Base-by-base conservation (phyloP, 2,329 filamentous ascomycete genomes). In the Aspergillus japonicus region DNA sequence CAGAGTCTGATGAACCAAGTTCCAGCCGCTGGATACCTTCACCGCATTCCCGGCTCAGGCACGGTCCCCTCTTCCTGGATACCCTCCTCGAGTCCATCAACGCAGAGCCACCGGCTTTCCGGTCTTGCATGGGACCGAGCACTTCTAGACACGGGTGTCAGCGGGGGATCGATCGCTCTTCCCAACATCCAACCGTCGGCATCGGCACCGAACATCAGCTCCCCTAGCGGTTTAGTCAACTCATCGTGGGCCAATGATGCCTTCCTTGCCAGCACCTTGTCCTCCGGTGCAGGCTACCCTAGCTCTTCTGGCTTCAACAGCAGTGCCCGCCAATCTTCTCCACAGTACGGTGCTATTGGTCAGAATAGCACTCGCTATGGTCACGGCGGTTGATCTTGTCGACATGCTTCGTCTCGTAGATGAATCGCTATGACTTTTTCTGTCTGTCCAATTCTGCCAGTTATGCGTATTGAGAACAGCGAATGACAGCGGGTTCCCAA, bases 341-440 rank as follows among this genome's bases (percentile, higher is more conserved):
- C 69, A 19, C 73, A 71, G 50, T 76, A 75, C 57, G 76, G 76
- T 33, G 72, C 73, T 49, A 78, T 82, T 58, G 76, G 76, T 5
- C 77, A 79, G 58, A 82, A 78, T 33, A 19, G 12, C 14, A 80
- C 81, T 23, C 79, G 78, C 24, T 80, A 77, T 63, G 78, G 79
- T 29, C 81, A 83, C 65, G 77, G 77, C 44, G 79, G 79, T 55
- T 81, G 77, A 80, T 68, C 47, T 21, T 23, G 35, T 19, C 14
- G 39, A 16, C 39, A n/a, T 44, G 39, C 39, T 44, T 44, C 5
- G 39, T 44, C n/a, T 44, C 3, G 39, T 16, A 19, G 16, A 16
- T 44, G 16, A 44, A 16, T 44, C 39, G 16, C 12, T n/a, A 16
- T 19, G 16, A 44, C 14, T 44, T 12, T 16, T 8, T 35, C 14